Conservation (phyloP, 257 asterid species). For the Capsicum rhomboideum region DNA sequence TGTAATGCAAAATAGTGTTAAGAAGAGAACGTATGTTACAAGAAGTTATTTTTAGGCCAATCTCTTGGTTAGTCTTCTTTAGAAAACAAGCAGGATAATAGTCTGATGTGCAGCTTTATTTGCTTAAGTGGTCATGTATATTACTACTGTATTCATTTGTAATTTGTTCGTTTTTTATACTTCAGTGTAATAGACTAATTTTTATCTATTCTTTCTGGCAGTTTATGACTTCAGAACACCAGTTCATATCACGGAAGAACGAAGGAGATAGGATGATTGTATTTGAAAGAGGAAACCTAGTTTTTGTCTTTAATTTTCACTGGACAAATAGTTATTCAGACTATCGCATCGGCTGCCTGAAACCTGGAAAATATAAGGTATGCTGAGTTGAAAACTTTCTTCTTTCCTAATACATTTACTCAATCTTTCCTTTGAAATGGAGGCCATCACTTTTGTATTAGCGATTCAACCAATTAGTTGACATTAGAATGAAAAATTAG, state of each 20-base stretch:
- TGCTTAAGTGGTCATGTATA: neutral
- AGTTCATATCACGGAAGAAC: conserved; percentile 70
- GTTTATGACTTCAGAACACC: conserved; percentile 97
- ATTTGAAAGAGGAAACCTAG: conserved; percentile 76
- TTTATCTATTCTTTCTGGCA: conserved; percentile 16
- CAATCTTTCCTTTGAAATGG: neutral
- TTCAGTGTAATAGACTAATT: neutral
- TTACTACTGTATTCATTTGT: neutral
- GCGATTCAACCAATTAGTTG: neutral
- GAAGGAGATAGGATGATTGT: conserved; percentile 74
- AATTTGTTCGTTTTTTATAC: neutral
- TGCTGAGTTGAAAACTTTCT: neutral
- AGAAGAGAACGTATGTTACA: neutral
- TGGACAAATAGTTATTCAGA: conserved; percentile 79
- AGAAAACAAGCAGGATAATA: neutral
- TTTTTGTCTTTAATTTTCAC: conserved; percentile 88
- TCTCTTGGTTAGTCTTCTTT: neutral
- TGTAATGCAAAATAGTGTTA: neutral
- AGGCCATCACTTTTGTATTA: neutral
- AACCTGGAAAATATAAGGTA: conserved; percentile 97
- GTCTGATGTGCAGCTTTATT: neutral
- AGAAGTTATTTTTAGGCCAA: neutral
- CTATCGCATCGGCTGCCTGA: conserved; percentile 75
- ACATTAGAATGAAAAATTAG: neutral
- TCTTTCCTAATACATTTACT: neutral